Evolutionary conservation across 2,329 filamentous ascomycete species (phyloP).

Genomic region (Alternaria sp.): DNA sequence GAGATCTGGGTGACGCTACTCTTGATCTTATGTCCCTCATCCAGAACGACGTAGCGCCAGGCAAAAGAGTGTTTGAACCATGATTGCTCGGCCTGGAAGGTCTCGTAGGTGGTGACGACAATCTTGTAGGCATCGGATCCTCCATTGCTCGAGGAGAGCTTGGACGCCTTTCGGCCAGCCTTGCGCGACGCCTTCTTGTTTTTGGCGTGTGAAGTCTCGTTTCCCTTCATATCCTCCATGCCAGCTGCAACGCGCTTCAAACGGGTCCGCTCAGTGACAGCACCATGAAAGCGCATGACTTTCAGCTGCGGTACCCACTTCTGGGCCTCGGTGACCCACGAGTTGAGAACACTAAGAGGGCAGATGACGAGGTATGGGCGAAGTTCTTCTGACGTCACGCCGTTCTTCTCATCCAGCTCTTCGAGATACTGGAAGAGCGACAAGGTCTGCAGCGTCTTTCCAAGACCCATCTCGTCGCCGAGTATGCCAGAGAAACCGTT

Average conservation of each 20-base stretch:
- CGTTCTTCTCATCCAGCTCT: conserved; percentile 75
- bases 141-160: conserved; percentile 38
- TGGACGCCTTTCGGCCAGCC: conserved; percentile 55
- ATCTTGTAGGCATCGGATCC: conserved; percentile 57
- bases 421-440: conserved; percentile 96
- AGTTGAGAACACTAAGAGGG: conserved; percentile 93
- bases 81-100: conserved; percentile 96
- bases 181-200: conserved; percentile 94
- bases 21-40: conserved; percentile 99
- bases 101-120: conserved; percentile 95
- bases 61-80: conserved; percentile 92
- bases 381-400: conserved; percentile 64
- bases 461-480: conserved; percentile 98
- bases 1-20: conserved; percentile 66
- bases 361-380: conserved; percentile 97
- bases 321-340: conserved; percentile 98
- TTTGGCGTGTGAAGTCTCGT: conserved; percentile 73
- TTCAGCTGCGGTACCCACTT: conserved; percentile 91
- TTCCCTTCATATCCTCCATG: conserved; percentile 57
- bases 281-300: conserved; percentile 94
- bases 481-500: conserved; percentile 99
- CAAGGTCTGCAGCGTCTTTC: conserved; percentile 98
- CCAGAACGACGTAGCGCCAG: conserved; percentile 99
- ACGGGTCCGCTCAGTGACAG: conserved; percentile 81
- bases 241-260: conserved; percentile 63